Evolutionary conservation across 768 basidiomycete species (phyloP).

Genomic region (Phanerochaete carnosa): DNA sequence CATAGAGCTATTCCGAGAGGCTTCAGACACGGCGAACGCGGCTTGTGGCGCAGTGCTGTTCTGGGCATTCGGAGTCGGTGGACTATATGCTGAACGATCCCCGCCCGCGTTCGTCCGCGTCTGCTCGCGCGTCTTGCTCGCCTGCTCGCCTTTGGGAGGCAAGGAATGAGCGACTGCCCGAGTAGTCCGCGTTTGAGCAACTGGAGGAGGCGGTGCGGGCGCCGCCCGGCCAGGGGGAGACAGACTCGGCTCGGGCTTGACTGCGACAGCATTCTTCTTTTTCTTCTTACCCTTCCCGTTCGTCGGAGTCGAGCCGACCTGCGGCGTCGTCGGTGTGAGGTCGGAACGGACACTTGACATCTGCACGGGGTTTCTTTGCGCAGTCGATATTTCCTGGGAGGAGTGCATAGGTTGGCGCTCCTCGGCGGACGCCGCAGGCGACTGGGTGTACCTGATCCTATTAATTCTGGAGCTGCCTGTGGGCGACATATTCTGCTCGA

Average conservation of each 20-base stretch:
- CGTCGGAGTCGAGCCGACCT: not conserved
- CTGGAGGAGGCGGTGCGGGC: not conserved
- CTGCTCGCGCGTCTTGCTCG: not conserved
- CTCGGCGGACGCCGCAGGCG: not conserved
- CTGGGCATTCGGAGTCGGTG: not conserved
- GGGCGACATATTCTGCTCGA: not conserved
- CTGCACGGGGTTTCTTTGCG: no score
- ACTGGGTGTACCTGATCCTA: not conserved
- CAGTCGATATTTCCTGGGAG: not conserved
- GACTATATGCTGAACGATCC: not conserved
- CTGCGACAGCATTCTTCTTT: not conserved
- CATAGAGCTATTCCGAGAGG: not conserved
- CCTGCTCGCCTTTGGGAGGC: not conserved
- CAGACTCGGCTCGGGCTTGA: constrained; percentile 1
- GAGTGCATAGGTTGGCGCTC: not conserved
- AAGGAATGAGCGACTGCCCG: not conserved
- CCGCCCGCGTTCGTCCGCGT: not conserved
- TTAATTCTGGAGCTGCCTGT: not conserved
- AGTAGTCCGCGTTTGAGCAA: not conserved
- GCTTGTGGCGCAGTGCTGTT: not conserved
- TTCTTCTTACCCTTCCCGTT: not conserved
- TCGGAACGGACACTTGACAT: not conserved
- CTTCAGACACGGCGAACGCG: not conserved
- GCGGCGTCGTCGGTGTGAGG: not conserved
- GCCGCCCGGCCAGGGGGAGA: not conserved